These are phyloP conservation scores for Pichia thaimueangensis DNA, from an alignment of 805 yeast genomes.

Conservation along the genomic window DNA sequence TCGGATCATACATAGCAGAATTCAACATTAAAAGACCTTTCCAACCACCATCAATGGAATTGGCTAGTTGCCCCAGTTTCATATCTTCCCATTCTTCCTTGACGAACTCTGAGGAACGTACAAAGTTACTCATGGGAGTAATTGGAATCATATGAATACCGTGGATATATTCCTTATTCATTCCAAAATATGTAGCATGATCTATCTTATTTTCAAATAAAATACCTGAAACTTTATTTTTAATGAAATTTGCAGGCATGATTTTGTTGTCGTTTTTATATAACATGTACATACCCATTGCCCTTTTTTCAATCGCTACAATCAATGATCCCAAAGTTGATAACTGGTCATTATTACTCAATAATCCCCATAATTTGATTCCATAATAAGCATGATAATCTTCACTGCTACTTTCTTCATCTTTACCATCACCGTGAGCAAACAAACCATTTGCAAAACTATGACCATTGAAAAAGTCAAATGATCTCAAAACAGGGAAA, in stretches of 20 bases:
- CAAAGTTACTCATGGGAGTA: slow-evolving; percentile 53
- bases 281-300: slow-evolving; percentile 52
- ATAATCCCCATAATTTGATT: slow-evolving; percentile 62
- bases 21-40: slow-evolving; percentile 46
- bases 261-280: slow-evolving; percentile 41
- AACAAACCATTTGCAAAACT: slow-evolving; percentile 70
- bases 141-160: slow-evolving; percentile 77
- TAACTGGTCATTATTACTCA: slow-evolving; percentile 46
- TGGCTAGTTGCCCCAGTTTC: slow-evolving; percentile 31
- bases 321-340: slow-evolving; percentile 52
- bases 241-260: slow-evolving; percentile 45
- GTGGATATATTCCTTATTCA: slow-evolving; percentile 55
- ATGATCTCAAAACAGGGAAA: slow-evolving; percentile 60
- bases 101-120: slow-evolving; percentile 47
- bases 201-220: slow-evolving; percentile 66
- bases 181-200: slow-evolving; percentile 68
- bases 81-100: slow-evolving; percentile 37
- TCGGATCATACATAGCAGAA: slow-evolving; percentile 40
- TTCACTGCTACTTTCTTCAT: slow-evolving; percentile 66
- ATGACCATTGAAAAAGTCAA: slow-evolving; percentile 71
- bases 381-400: slow-evolving; percentile 66
- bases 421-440: slow-evolving; percentile 59
- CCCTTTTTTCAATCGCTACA: slow-evolving; percentile 46
- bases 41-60: slow-evolving; percentile 52
- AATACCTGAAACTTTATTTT: slow-evolving; percentile 63